phyloP scores from a whole-genome alignment of 2,329 filamentous ascomycete species.

The Scytalidium lignicola region DNA sequence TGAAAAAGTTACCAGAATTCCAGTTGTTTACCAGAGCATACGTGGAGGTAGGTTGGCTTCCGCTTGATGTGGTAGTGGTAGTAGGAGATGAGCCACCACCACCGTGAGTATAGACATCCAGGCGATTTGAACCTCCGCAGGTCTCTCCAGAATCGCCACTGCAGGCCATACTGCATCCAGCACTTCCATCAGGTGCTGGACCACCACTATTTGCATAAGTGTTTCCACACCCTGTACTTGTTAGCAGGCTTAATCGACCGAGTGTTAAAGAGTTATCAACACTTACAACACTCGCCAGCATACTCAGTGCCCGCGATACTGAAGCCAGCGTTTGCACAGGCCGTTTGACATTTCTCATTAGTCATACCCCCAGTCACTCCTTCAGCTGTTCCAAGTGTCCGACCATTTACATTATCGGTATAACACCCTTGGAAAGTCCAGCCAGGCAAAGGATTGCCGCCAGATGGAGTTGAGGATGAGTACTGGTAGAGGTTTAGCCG shows the following conservation, averaged over 20 bases:
- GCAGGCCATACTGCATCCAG: constrained; percentile 25
- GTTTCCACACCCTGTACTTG: no score
- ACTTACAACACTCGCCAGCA: constrained; percentile 15
- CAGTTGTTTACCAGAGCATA: constrained; percentile 38
- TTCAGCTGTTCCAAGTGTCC: no score
- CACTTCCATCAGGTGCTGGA: not conserved
- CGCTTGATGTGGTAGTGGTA: not conserved
- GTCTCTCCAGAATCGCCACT: constrained; percentile 17
- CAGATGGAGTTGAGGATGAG: constrained; percentile 8
- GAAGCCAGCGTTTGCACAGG: constrained; percentile 9
- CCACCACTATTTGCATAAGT: not conserved
- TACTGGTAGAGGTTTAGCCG: not conserved
- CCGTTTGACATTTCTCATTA: constrained; percentile 9
- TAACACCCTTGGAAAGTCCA: not conserved
- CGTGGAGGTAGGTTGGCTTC: not conserved
- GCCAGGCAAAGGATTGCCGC: not conserved
- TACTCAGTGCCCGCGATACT: constrained; percentile 13
- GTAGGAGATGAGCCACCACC: not conserved
- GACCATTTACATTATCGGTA: not conserved
- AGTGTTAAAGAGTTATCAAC: not conserved
- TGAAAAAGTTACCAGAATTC: constrained; percentile 34
- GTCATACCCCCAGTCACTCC: constrained; percentile 5
- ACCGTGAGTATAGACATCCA: constrained; percentile 2
- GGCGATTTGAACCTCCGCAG: constrained; percentile 17
- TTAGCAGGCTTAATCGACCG: no score